Base-by-base conservation (phyloP, 2,329 filamentous ascomycete genomes). In the Talaromyces sp. region DNA sequence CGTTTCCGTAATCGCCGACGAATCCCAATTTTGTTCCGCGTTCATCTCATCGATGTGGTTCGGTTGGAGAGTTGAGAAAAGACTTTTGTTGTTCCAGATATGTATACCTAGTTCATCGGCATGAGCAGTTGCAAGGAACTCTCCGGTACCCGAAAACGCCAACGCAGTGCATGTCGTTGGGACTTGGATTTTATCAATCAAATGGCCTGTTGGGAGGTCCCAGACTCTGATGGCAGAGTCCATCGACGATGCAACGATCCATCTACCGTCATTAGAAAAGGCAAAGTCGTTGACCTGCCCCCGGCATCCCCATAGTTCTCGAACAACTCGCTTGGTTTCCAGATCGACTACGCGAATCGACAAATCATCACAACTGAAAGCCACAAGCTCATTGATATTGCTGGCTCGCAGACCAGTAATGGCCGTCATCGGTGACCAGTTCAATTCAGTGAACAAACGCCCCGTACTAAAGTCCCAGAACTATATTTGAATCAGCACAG, bases 381-480 rank as follows among this genome's bases (percentile, higher is more conserved):
- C 94, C 59, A 96, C 85, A 10, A 99, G 82, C 68, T 96, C 93
- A 69, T 89, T 96, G 2, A 87, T 85, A 4, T 89, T 82, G 71
- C 96, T 93, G 72, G 96, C 95, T 61, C 88, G 87, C 68, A 94
- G 87, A 16, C 85, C 87, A 0, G 87, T 90, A 58, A 96, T 88
- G 53, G 87, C 85, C 4, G 88, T 87, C 83, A 90, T 91, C 3
- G 86, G 86, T 52, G 89, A 86, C 89, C 92, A 96, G 73, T 93
- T 87, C 57, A 98, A 86, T 70, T 97, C 88, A 65, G 94, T 85
- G 10, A 90, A 72, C 2, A 98, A 82, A 52, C 86, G 84, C 7
- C 94, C 95, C 0, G 90, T 91, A n/a, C 87, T 76, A 65, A 99
- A 96, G 66, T 96, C 91, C 96, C 96, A 99, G 73, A 99, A 98